A percentile compares a stretch with the other conserved stretches of the same genome.
phyloP scores from a whole-genome alignment of 1,284 basidiomycete species.

The Trichosporon inkin region DNA sequence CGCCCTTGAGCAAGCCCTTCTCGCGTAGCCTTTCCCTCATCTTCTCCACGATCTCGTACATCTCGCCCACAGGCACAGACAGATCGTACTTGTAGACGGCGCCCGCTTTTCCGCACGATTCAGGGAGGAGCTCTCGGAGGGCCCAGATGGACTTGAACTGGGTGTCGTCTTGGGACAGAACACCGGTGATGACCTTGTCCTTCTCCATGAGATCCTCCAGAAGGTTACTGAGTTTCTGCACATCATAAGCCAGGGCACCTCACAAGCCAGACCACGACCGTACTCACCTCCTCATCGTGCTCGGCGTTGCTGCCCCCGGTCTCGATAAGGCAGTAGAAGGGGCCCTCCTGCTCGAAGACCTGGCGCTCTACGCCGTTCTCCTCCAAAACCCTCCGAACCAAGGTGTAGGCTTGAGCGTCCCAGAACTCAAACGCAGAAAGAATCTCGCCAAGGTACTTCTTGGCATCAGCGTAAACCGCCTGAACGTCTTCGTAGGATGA shows the following conservation, averaged over 20 bases:
- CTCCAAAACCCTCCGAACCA: constrained; percentile 57
- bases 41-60: constrained; percentile 82
- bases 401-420: constrained; percentile 75
- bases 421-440: constrained; percentile 97
- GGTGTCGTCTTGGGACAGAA: constrained; percentile 83
- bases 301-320: constrained; percentile 91
- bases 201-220: constrained; percentile 75
- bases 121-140: constrained; percentile 88
- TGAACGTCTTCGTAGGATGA: constrained; percentile 58
- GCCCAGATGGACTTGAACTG: constrained; percentile 91
- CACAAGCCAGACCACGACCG: background rate
- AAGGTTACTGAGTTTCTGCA: constrained; percentile 80
- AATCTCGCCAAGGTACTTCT: constrained; percentile 82
- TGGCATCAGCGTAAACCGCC: constrained; percentile 55
- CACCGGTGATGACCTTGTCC: constrained; percentile 82
- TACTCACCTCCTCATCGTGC: constrained; percentile 83
- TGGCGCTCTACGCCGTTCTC: constrained; percentile 44
- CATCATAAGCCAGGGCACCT: background rate
- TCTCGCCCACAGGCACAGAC: constrained; percentile 80
- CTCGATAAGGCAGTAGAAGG: constrained; percentile 87
- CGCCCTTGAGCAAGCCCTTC: constrained; percentile 64
- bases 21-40: constrained; percentile 69
- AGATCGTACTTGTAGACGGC: constrained; percentile 98
- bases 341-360: constrained; percentile 61
- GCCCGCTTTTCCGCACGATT: constrained; percentile 89